A percentile compares a stretch with the other conserved stretches of the same genome.
Conservation (phyloP, 805 yeast genomes). For the Candida xiaguanensis region DNA sequence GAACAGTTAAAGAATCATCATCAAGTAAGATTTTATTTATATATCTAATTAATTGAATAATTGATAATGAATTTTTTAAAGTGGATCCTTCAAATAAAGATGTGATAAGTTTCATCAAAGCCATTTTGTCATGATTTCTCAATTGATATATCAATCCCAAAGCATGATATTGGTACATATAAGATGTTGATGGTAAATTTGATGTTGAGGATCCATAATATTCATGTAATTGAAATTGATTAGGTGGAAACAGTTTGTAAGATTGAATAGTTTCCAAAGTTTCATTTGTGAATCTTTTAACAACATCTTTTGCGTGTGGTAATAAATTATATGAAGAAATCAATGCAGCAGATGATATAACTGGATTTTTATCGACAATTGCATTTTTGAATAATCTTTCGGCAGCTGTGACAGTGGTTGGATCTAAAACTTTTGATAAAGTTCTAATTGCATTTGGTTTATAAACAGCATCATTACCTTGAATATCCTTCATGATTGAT, state of each 20-base stretch:
- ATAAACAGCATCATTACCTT: slow-evolving; percentile 77
- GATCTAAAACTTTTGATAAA: slow-evolving; percentile 83
- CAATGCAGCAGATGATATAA: slow-evolving; percentile 89
- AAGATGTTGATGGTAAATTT: slow-evolving; percentile 62
- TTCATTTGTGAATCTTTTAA: slow-evolving; percentile 91
- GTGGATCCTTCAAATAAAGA: slow-evolving; percentile 60
- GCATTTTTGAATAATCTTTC: slow-evolving; percentile 91
- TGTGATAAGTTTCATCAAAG: slow-evolving; percentile 83
- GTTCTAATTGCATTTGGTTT: slow-evolving; percentile 96
- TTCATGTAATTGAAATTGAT: slow-evolving; percentile 51
- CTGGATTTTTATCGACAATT: slow-evolving; percentile 85
- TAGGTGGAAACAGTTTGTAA: slow-evolving; percentile 48
- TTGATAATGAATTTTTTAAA: slow-evolving; percentile 77
- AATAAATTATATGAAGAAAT: slow-evolving; percentile 86
- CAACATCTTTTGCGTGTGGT: slow-evolving; percentile 87
- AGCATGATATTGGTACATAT: slow-evolving; percentile 93
- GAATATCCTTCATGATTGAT: slow-evolving; percentile 96
- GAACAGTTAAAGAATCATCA: slow-evolving; percentile 59
- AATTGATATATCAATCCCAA: slow-evolving; percentile 84
- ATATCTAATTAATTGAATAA: slow-evolving; percentile 79
- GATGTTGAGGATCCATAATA: slow-evolving; percentile 51
- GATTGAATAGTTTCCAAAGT: slow-evolving; percentile 84
- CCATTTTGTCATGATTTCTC: slow-evolving; percentile 90
- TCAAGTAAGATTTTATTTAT: slow-evolving; percentile 69
- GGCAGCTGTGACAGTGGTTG: slow-evolving; percentile 84